Percentiles rank a stretch among this genome's conserved stretches.
These are phyloP conservation scores for Globisporangium middletonii DNA, from an alignment of 352 stramenopile species.

Conservation along the genomic window DNA sequence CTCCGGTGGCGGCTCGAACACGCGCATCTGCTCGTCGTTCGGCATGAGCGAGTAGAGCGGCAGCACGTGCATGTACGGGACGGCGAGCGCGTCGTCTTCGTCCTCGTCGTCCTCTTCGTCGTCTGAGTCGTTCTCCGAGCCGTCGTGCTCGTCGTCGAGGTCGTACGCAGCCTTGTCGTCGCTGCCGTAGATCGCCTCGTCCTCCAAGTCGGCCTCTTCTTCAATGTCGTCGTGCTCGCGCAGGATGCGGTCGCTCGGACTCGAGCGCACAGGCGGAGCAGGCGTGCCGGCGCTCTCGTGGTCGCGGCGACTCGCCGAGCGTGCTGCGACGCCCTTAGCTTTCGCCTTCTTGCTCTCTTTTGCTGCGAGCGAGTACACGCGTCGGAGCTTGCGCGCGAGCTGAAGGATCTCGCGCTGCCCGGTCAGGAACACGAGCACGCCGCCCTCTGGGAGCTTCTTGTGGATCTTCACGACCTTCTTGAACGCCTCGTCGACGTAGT, in stretches of 20 bases:
- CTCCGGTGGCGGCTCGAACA: slow-evolving; percentile 84
- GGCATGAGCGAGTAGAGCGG: slow-evolving; percentile 96
- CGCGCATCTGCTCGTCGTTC: slow-evolving; percentile 93
- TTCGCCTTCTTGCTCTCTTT: slow-evolving; percentile 33
- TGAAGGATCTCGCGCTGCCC: slow-evolving; percentile 95
- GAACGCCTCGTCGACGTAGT: slow-evolving; percentile 95
- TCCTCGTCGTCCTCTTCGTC: slow-evolving; percentile 81
- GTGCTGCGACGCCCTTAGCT: slow-evolving; percentile 7
- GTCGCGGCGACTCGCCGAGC: neutral
- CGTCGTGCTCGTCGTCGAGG: slow-evolving; percentile 28
- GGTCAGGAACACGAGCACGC: slow-evolving; percentile 98
- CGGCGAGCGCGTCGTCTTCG: slow-evolving; percentile 52
- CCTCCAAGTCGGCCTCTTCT: slow-evolving; percentile 71
- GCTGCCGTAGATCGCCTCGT: slow-evolving; percentile 51
- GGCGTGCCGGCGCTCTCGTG: neutral
- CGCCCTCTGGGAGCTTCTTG: slow-evolving; percentile 94
- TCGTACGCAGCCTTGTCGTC: slow-evolving; percentile 42
- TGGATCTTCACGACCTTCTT: slow-evolving; percentile 98
- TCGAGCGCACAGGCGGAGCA: slow-evolving; percentile 7
- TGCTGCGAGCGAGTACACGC: slow-evolving; percentile 32
- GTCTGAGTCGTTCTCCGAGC: slow-evolving; percentile 60
- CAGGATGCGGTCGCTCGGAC: slow-evolving; percentile 41
- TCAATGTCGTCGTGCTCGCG: slow-evolving; percentile 80
- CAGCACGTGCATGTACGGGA: slow-evolving; percentile 89
- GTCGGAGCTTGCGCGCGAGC: slow-evolving; percentile 72